Base-by-base conservation (phyloP, 2,329 filamentous ascomycete genomes). In the Thelonectria blattea region DNA sequence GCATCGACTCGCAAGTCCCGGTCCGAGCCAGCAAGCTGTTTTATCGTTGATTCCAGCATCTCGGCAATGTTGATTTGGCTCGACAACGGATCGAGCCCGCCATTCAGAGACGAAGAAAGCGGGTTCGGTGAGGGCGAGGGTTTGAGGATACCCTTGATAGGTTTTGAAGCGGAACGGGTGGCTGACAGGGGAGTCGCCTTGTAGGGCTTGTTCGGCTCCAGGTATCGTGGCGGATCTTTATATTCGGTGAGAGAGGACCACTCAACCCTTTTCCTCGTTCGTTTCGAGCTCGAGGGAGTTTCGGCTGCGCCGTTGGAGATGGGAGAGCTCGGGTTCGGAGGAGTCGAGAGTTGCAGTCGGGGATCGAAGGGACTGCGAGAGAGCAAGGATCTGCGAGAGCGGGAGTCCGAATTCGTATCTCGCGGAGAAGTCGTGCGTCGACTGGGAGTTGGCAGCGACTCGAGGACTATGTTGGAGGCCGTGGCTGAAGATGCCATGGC, bases 1-100 rank as follows among this genome's bases (percentile, higher is more conserved):
- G 93, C 92, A 77, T 99, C 95, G 32, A 95, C 77, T 66, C 90
- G 90, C 12, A 87, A 88, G 58, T 88, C 85, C 54, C 89, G 83
- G 66, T 93, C 90, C 30, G 87, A 81, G 20, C 91, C 88, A 39
- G 90, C 91, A 49, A 99, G 83, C 76, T 95, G 91, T 75, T 91
- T 89, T 37, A 92, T 84, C 5, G 92, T 87, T 1, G 92, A 96
- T 68, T 96, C 91, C 65, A 98, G 79, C 89, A 97, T 95, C 68
- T 87, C 87, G 65, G 85, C 84, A 58, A 97, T 88, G 41, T 85
- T 88, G 46, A 83, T 80, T 74, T 67, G 72, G 58, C 62, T 77
- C 64, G 71, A 65, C 41, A 70, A 61, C 24, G 71, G 71, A 68
- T 76, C 68, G 78, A 81, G 65, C 79, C 82, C 60, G 76, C 76